Base-by-base conservation (phyloP, 495 filamentous ascomycete species). In the Aspergillus ellipticus region DNA sequence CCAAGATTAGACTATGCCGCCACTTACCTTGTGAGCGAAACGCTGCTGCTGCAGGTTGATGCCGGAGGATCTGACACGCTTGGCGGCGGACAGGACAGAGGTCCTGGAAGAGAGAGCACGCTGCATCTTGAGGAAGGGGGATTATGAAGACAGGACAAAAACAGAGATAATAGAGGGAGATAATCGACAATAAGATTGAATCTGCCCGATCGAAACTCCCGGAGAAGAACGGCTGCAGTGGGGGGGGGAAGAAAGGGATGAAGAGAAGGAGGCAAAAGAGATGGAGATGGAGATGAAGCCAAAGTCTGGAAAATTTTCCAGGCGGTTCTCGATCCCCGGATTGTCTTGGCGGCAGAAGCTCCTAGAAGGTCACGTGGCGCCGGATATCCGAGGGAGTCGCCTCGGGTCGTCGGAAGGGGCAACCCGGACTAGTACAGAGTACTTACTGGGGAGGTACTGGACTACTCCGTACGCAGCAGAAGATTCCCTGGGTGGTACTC, bases 21-120 rank as follows among this genome's bases (percentile, higher is more conserved):
- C 41, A 66, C 83, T 58, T 77, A 93, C 90, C 89, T 96, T 96
- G 83, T 96, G 92, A 53, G 90, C 89, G 70, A 92, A 96, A 62
- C 92, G 82, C 73, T 92, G 84, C 76, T 96, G 92, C 72, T 93
- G 90, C 53, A 88, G 67, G 73, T 76, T 85, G 59, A 85, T 70
- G 57, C 79, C 79, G 60, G 82, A 69, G 26, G 77, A 71, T 68
- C 73, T 66, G 72, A 68, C 67, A 62, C 74, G 75, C 74, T 76
- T 85, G 76, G 79, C 76, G 56, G 86, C 83, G 49, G 88, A 87
- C 46, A 90, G 82, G 71, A 85, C 82, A 51, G 89, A 89, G 67
- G 85, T 75, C 75, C 83, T 79, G 57, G 84, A 64, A 62, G 82
- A 79, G 52, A 91, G 78, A 72, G 84, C 84, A 68, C 88, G 80